Evolutionary conservation across 2,329 filamentous ascomycete genomes (phyloP), one percentile per base, ranked within the genome.

Genomic region (Aspergillus candidus): DNA sequence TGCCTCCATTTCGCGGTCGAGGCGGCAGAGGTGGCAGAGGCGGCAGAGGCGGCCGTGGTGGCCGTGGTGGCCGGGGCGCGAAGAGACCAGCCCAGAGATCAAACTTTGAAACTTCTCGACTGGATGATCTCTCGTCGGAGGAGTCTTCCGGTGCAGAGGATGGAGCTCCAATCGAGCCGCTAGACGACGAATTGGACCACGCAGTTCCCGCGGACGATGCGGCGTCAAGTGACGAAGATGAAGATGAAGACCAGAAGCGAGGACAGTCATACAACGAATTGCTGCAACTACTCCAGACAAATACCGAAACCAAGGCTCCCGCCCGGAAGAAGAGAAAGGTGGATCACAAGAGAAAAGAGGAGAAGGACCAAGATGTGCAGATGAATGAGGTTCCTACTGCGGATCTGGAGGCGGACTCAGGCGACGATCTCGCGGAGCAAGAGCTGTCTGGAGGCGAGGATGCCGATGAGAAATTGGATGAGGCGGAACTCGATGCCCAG

Each of bases 221-320:
- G 15, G 71, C 72, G 2, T 64, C 62, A 22, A 70, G 65, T 15
- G 69, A 64, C 47, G 68, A 69, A 14, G 68, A 66, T 46, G 68
- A 69, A 14, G 68, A 66, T 32, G 74, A 74, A 37, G 71, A 74
- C 27, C 48, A 63, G 38, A 49, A 54, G 22, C 53, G 55, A 4
- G 63, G 52, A 46, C 68, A 64, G 29, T 73, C 78, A 8, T 84
- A 83, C 57, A 77, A 73, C 43, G 66, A 73, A 38, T 66, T 84
- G 12, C 65, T 84, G 12, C 73, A 79, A 49, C 70, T 79, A 2
- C 70, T 83, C 15, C 70, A 73, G 44, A 56, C 71, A 41, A 55
- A 61, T 12, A 59, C 63, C 12, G 62, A 67, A 11, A 52, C 64
- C 3, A 66, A 66, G 14, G 71, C 70, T 30, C 75, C 73, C 6